Base-by-base conservation (phyloP, 1,139 yeast species). In the Blastobotrys apis region DNA sequence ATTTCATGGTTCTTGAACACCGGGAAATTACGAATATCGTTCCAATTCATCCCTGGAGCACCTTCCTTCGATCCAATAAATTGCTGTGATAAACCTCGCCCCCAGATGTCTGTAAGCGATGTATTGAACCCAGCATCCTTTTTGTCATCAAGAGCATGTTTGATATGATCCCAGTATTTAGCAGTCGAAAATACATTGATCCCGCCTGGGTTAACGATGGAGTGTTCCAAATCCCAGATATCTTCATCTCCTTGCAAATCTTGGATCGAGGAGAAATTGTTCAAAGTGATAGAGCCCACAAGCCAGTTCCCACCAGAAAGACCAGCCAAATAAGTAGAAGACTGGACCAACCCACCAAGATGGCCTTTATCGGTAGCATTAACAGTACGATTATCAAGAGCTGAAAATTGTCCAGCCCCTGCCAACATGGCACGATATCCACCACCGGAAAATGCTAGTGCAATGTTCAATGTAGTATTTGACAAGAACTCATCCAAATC, bases 251-350 rank as follows among this genome's bases (percentile, higher is more conserved):
- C 69, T 42, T 71, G 69, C 42, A 72, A 77, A 1, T 71, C 77
- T 55, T 79, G 79, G 21, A 88, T 80, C 2, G 84, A 72, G 15
- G 94, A 80, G 78, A 83, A 90, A 62, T 88, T 86, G 66, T 88
- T 88, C 65, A 80, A 72, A 3, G 81, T 84, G 46, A 88, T 67
- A n/a, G 95, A 76, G 3, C 94, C 92, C 13, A 87, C 80, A 46
- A 88, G 71, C 96, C 96, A 88, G 52, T 80, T 80, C 44, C 95
- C 95, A 37, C 97, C 97, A 0, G 94, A 82, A 37, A 88, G 73
- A 31, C 97, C 97, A 1, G 86, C 75, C 39, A 90, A 62, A 63
- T 88, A 90, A 3, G 95, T 83, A 0, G 94, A 62, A 2, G 85
- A 71, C 60, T 90, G 92, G 38, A 85, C 69, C 41, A 90, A 65